Percentiles rank a stretch among this genome's conserved stretches.
phyloP scores from a whole-genome alignment of 106 monocot species.

The Ottelia alismoides region DNA sequence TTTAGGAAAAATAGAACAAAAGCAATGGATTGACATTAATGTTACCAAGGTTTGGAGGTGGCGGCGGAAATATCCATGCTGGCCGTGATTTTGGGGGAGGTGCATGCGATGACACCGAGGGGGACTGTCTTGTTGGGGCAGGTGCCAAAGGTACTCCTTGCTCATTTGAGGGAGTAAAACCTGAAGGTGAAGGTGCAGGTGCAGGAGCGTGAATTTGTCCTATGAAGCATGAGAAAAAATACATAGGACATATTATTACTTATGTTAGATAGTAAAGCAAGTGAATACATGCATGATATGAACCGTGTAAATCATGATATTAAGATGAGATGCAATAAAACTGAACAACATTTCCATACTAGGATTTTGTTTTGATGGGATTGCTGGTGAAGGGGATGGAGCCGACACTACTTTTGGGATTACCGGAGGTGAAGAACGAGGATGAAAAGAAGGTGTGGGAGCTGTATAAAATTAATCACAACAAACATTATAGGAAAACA shows the following conservation, averaged over 20 bases:
- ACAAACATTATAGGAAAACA: not conserved
- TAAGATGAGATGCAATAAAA: not conserved
- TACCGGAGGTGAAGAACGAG: slow-evolving; percentile 17
- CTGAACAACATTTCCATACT: slow-evolving; percentile 8
- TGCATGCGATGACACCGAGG: slow-evolving; percentile 15
- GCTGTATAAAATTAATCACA: not conserved
- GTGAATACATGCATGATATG: not conserved
- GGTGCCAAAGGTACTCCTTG: not conserved
- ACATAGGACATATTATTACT: no score
- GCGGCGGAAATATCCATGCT: slow-evolving; percentile 49
- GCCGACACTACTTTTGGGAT: slow-evolving; percentile 7
- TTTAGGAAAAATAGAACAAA: no score
- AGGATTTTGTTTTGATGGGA: slow-evolving; percentile 13
- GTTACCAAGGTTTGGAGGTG: slow-evolving; percentile 73
- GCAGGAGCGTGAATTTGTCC: no score
- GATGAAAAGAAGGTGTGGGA: not conserved
- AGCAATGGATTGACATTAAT: not conserved
- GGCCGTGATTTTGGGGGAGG: slow-evolving; percentile 19
- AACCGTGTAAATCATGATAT: not conserved
- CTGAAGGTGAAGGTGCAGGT: slow-evolving; percentile 9
- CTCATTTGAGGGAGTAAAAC: not conserved
- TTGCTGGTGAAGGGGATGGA: slow-evolving; percentile 16
- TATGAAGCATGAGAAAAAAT: no score
- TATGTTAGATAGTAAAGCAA: not conserved
- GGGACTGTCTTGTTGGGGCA: not conserved